These are phyloP conservation scores for Neurospora tetrasperma DNA, from an alignment of 495 filamentous ascomycete species.

Conservation along the genomic window DNA sequence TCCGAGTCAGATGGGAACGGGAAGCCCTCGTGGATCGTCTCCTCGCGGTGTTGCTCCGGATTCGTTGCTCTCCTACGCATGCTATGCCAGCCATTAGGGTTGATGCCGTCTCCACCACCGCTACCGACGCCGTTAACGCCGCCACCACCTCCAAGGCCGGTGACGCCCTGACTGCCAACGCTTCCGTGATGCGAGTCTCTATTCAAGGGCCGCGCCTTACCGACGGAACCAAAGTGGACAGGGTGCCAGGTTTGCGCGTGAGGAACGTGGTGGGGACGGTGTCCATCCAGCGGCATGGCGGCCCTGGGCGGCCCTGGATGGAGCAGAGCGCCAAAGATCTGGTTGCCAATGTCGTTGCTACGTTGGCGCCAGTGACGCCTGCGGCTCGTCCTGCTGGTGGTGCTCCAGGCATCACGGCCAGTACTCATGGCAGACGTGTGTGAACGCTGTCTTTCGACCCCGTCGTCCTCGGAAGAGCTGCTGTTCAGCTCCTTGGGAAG, in stretches of 20 bases:
- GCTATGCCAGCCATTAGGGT: background rate
- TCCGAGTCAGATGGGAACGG: background rate
- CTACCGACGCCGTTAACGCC: background rate
- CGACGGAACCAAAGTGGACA: background rate
- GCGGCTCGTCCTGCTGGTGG: conserved; percentile 11
- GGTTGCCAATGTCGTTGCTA: conserved; percentile 18
- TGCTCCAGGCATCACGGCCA: conserved; percentile 6
- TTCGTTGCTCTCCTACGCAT: background rate
- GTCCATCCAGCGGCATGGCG: background rate
- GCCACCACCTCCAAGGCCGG: too few species aligned
- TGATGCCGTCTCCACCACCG: background rate
- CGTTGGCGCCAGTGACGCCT: conserved; percentile 15
- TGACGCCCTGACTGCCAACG: background rate
- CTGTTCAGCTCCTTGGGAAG: conserved; percentile 72
- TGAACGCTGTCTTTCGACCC: conserved; percentile 45
- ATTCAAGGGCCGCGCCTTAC: background rate
- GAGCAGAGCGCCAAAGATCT: conserved; percentile 24
- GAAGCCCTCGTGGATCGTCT: background rate
- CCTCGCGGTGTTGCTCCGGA: background rate
- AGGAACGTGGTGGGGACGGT: conserved; percentile 4
- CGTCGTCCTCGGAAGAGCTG: conserved; percentile 50
- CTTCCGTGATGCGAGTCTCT: background rate
- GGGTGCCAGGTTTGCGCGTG: background rate
- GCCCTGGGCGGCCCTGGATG: conserved; percentile 28
- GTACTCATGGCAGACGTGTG: conserved; percentile 34